phyloP scores from a whole-genome alignment of 768 basidiomycete genomes.

The Cubamyces sp. region DNA sequence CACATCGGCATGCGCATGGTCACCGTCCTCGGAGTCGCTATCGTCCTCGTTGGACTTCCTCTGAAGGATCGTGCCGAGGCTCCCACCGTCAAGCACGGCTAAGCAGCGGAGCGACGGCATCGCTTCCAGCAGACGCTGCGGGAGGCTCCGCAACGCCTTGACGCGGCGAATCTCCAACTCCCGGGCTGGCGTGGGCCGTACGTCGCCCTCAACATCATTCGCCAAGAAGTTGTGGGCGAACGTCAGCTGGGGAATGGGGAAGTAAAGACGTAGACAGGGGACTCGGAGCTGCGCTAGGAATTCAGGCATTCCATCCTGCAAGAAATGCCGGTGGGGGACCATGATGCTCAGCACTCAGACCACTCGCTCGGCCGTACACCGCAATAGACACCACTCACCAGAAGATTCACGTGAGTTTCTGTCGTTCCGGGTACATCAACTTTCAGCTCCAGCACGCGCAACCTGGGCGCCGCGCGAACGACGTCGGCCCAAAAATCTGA shows the following conservation, averaged over 20 bases:
- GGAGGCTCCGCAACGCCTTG: conserved; percentile 1
- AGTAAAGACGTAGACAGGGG: too few relatives aligned
- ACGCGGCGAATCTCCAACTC: background rate
- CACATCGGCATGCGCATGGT: background rate
- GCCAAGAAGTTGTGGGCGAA: background rate
- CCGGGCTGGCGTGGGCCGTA: background rate
- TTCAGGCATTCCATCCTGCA: too few relatives aligned
- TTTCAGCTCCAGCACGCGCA: conserved; percentile 8
- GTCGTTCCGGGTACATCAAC: background rate
- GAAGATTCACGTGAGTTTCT: background rate
- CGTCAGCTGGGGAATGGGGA: too few relatives aligned
- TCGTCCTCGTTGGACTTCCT: background rate
- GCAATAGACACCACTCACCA: background rate
- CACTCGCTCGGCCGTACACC: too few relatives aligned
- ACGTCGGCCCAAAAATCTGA: background rate
- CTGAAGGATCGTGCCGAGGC: background rate
- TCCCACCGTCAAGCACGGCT: background rate
- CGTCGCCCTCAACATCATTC: background rate
- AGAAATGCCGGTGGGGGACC: too few relatives aligned
- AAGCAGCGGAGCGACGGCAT: conserved; percentile 12
- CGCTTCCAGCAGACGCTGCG: background rate
- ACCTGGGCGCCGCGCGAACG: background rate
- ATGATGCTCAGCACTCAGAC: too few relatives aligned
- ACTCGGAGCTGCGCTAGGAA: too few relatives aligned
- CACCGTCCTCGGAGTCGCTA: background rate